Conservation (phyloP, 2,329 filamentous ascomycete species). For the Talaromyces albobiverticillius region DNA sequence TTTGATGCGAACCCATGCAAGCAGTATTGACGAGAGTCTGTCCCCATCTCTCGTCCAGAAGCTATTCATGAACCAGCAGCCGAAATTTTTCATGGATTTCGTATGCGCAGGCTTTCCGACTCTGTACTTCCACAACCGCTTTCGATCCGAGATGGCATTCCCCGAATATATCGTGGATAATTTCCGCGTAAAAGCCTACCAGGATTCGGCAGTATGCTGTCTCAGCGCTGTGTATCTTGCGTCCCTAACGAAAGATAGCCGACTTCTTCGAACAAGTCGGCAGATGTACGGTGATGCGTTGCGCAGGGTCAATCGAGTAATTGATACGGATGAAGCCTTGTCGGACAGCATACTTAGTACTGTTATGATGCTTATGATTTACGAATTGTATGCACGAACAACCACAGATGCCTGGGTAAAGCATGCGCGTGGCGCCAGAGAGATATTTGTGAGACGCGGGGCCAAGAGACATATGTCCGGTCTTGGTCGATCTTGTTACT, state of each 20-base stretch:
- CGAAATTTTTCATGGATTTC: slow-evolving; percentile 27
- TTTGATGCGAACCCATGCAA: slow-evolving; percentile 11
- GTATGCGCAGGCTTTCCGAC: slow-evolving; percentile 26
- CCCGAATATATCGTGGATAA: slow-evolving; percentile 25
- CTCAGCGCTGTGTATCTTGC: slow-evolving; percentile 26
- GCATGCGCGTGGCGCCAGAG: slow-evolving; percentile 34
- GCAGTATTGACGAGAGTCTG: slow-evolving; percentile 22
- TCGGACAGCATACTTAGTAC: slow-evolving; percentile 33
- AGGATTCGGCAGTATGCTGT: slow-evolving; percentile 22
- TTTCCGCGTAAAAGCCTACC: slow-evolving; percentile 17
- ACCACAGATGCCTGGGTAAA: slow-evolving; percentile 34
- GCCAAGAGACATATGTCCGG: slow-evolving; percentile 30
- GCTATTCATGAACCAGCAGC: slow-evolving; percentile 24
- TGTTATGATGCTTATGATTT: slow-evolving; percentile 34
- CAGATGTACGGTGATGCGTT: slow-evolving; percentile 29
- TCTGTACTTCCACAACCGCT: slow-evolving; percentile 28
- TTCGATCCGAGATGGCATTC: slow-evolving; percentile 26
- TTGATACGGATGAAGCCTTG: slow-evolving; percentile 29
- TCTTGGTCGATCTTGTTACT: slow-evolving; percentile 33
- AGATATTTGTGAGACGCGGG: slow-evolving; percentile 34
- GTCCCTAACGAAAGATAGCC: slow-evolving; percentile 20
- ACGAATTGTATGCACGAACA: slow-evolving; percentile 37
- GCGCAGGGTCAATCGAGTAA: slow-evolving; percentile 26
- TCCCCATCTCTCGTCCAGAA: slow-evolving; percentile 28
- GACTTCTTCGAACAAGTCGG: slow-evolving; percentile 25